Evolutionary conservation across 2,329 filamentous ascomycete genomes (phyloP).

Genomic region (Raffaelea ambrosiae): DNA sequence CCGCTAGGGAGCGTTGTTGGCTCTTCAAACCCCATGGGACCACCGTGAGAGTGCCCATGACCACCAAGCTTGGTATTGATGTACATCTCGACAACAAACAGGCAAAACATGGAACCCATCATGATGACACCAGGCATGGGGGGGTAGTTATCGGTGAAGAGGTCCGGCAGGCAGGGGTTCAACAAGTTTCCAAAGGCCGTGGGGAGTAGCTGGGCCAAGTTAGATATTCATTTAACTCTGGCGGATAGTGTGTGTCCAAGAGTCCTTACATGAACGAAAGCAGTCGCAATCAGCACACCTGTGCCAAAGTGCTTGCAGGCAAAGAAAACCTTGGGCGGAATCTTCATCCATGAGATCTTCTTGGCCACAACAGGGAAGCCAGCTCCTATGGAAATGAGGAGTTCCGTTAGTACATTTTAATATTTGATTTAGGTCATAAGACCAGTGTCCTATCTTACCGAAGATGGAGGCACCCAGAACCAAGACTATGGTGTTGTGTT

Average conservation of each 20-base stretch:
- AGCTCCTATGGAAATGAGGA: slow-evolving; percentile 23
- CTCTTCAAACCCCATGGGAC: slow-evolving; percentile 36
- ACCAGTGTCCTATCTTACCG: slow-evolving; percentile 16
- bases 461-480: slow-evolving; percentile 30
- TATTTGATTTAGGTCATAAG: neutral
- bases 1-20: slow-evolving; percentile 6
- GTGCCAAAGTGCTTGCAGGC: slow-evolving; percentile 61
- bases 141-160: slow-evolving; percentile 52
- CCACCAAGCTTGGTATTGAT: slow-evolving; percentile 51
- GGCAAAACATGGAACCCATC: slow-evolving; percentile 51
- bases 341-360: slow-evolving; percentile 50
- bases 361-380: slow-evolving; percentile 45
- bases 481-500: slow-evolving; percentile 22
- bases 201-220: slow-evolving; percentile 40
- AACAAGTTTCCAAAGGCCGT: slow-evolving; percentile 47
- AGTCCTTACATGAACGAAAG: slow-evolving; percentile 56
- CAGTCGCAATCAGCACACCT: slow-evolving; percentile 63
- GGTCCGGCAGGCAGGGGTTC: slow-evolving; percentile 47
- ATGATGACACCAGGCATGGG: slow-evolving; percentile 57
- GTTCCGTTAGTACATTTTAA: too few species aligned
- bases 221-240: neutral
- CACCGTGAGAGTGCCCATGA: slow-evolving; percentile 42
- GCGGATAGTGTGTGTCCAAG: neutral
- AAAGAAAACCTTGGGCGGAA: slow-evolving; percentile 49
- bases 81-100: slow-evolving; percentile 57